phyloP scores from a whole-genome alignment of 2,329 filamentous ascomycete species.

The Aspergillus fijiensis region DNA sequence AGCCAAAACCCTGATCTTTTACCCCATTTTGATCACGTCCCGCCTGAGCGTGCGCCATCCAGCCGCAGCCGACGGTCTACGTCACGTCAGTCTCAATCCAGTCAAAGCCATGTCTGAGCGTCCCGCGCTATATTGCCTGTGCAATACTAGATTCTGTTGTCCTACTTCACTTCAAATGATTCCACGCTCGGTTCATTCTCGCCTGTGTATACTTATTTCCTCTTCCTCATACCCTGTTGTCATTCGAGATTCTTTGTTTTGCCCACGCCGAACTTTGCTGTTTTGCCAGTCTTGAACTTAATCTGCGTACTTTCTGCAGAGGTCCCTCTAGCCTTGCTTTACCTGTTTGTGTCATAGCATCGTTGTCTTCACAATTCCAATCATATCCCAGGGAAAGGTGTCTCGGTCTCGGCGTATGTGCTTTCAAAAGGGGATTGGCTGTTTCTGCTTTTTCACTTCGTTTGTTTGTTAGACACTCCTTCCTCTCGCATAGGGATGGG shows the following conservation, averaged over 20 bases:
- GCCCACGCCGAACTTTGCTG: not conserved
- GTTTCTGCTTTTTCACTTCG: not conserved
- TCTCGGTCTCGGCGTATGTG: not conserved
- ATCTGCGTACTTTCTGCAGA: not conserved
- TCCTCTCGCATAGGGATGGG: not conserved
- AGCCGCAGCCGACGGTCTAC: conserved; percentile 37
- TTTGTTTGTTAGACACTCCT: not conserved
- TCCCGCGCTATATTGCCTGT: not conserved
- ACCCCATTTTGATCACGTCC: conserved; percentile 46
- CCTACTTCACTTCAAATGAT: not conserved
- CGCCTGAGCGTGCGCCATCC: conserved; percentile 34
- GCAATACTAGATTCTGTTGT: not conserved
- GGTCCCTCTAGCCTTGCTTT: not conserved
- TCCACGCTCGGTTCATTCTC: not conserved
- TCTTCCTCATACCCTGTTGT: not conserved
- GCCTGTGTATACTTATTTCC: not conserved
- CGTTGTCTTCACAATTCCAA: not conserved
- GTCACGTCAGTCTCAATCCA: conserved; percentile 39
- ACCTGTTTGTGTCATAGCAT: not conserved
- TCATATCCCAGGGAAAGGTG: not conserved
- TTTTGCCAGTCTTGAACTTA: not conserved
- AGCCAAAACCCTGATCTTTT: conserved; percentile 49
- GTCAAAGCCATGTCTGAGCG: conserved; percentile 27
- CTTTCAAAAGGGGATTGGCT: not conserved
- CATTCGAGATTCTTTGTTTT: not conserved